Base-by-base conservation (phyloP, 768 basidiomycete species). In the Podaxis sp. region DNA sequence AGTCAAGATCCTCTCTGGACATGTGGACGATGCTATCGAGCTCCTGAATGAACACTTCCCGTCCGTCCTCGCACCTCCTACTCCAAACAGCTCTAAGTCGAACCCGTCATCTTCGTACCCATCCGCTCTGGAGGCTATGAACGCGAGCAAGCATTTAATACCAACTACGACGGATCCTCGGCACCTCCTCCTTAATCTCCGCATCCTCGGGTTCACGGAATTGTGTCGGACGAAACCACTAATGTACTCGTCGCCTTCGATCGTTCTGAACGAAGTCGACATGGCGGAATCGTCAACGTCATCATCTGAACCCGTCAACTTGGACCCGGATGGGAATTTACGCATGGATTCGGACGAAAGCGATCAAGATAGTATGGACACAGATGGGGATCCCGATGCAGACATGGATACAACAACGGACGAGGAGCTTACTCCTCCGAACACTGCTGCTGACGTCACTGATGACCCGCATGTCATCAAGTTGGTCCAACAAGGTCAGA, bases 171-270 rank as follows among this genome's bases (percentile, higher is more conserved):
- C 87, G 27, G 80, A 89, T 52, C 89, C 94, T n/a, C 73, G 78
- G 1, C 92, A 94, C 67, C 80, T 96, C 57, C 77, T 79, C 17
- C 82, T 98, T 64, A 95, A 97, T 70, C 86, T 98, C 41, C 89
- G 89, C 55, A 91, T 97, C 53, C 87, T 91, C 46, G 84, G 85
- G 1, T 98, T 97, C 76, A 87, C 92, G 69, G 96, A 98, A 73
- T 83, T 88, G 22, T 87, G 93, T 65, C 86, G 94, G 29, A 89
- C 90, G 2, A 71, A 83, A 12, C 90, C 91, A 3, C 79, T 93
- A 17, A 75, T 75, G 25, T 61, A 64, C 55, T 50, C 63, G 57
- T 38, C 63, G 40, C 52, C 66, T 61, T 55, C 56, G 27, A 29
- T 6, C 27, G 3, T 46, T 60, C 19, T 29, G 41, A 49, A 38